These are phyloP conservation scores for Brachypodium distachyon DNA, from an alignment of 202 grass and related monocot species.

Conservation along the genomic window DNA sequence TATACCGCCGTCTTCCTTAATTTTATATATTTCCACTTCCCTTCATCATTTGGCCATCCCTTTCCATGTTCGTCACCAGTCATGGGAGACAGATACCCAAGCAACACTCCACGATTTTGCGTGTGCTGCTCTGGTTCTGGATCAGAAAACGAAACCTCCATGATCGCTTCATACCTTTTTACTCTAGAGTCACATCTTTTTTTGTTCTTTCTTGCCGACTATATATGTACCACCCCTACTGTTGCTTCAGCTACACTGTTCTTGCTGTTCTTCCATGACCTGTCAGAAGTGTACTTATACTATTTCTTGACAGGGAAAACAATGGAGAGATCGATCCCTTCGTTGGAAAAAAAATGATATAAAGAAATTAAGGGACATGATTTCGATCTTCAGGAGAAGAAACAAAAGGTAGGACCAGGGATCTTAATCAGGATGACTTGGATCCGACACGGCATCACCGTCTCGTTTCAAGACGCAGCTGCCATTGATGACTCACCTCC, in stretches of 20 bases:
- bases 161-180: not conserved
- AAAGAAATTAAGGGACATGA: not conserved
- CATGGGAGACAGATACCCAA: not conserved
- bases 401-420: not conserved
- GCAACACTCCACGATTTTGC: not conserved
- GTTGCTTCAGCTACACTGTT: not conserved
- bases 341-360: not conserved
- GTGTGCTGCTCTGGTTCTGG: not conserved
- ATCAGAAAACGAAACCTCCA: not conserved
- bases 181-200: not conserved
- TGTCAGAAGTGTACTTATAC: not conserved
- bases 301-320: too few species aligned
- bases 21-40: not conserved
- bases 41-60: not conserved
- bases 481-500: not conserved
- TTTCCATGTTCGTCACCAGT: not conserved
- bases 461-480: not conserved
- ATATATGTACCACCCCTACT: not conserved
- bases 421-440: slow-evolving; percentile 36
- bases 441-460: slow-evolving; percentile 18
- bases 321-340: not conserved
- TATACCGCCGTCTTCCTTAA: not conserved
- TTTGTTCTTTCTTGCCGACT: not conserved
- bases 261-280: not conserved
- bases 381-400: too few species aligned